Percentiles rank a stretch among this genome's conserved stretches.
Conservation (phyloP, 148 eudicot species). For the Rhododendron ovatum region DNA sequence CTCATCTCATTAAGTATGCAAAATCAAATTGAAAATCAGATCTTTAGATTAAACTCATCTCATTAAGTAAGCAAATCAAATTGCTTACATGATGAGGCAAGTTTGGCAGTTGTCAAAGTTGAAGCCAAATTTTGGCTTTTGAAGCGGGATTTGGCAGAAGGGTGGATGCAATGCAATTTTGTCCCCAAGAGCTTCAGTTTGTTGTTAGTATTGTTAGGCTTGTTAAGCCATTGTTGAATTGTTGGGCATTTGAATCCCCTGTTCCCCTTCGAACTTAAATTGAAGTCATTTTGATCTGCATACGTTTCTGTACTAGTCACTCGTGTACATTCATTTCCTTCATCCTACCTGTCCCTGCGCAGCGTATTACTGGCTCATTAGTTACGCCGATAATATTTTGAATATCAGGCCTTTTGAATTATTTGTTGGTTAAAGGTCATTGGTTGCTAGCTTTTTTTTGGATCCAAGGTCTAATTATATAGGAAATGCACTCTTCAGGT, state of each 20-base stretch:
- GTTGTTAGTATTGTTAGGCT: not conserved
- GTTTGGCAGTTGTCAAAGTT: not conserved
- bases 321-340: not conserved
- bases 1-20: not conserved
- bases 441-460: not conserved
- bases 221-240: not conserved
- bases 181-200: not conserved
- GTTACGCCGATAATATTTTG: not conserved
- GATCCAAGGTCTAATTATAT: not conserved
- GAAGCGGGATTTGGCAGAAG: not conserved
- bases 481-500: not conserved
- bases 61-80: not conserved
- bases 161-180: not conserved
- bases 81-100: not conserved
- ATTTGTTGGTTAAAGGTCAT: not conserved
- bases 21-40: not conserved
- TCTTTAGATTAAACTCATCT: no score
- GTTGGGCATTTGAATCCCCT: not conserved
- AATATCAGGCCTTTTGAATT: not conserved
- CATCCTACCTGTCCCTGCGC: not conserved
- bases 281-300: not conserved
- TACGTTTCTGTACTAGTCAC: not conserved
- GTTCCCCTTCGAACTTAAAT: no score
- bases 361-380: not conserved
- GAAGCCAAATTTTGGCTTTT: not conserved